Evolutionary conservation across 768 basidiomycete genomes (phyloP), one percentile per base, ranked within the genome.

Genomic region (Fomitopsis serialis): DNA sequence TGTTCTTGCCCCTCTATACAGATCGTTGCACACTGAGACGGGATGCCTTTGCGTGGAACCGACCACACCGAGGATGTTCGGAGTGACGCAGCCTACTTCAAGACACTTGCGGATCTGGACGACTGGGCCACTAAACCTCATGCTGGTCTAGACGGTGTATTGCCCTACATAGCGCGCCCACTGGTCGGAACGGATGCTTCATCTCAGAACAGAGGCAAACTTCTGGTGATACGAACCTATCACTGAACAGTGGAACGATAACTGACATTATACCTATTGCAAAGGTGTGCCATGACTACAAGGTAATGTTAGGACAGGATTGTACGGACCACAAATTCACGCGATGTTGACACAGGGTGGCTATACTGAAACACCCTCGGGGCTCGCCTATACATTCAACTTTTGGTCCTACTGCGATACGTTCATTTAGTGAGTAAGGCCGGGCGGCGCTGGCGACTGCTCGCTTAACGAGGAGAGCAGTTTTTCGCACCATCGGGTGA

Each of bases 401-500:
- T 89, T 85, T 63, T 92, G 89, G 88, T 70, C 77, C 2, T 64
- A 73, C 21, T 82, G 80, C 54, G 82, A 89, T 56, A 78, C 73
- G 0, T 92, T 91, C 66, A 70, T 92, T 58, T 92, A 92, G 90
- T 89, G 54, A 59, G 84, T 19, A 22, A 3, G 22, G n/a, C 23
- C 22, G 21, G n/a, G 21, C n/a, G 27, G 36, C 45, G 25, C 45
- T 45, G 12, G 2, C n/a, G n/a, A n/a, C 45, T 48, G 2, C 21
- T 42, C 29, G 29, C 5, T 32, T 32, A 32, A 32, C 29, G 5
- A 32, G n/a, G n/a, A 32, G 29, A 32, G 37, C 54, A 93, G 91
- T 67, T 93, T 93, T 66, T 84, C 91, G 8, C 91, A 93, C 63
- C 78, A 89, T 63, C 78, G 88, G n/a, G 75, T 92, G 10, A 82